Percentiles rank a stretch among this genome's conserved stretches.
Conservation (phyloP, 345 rosid species). For the Brassica rapa region DNA sequence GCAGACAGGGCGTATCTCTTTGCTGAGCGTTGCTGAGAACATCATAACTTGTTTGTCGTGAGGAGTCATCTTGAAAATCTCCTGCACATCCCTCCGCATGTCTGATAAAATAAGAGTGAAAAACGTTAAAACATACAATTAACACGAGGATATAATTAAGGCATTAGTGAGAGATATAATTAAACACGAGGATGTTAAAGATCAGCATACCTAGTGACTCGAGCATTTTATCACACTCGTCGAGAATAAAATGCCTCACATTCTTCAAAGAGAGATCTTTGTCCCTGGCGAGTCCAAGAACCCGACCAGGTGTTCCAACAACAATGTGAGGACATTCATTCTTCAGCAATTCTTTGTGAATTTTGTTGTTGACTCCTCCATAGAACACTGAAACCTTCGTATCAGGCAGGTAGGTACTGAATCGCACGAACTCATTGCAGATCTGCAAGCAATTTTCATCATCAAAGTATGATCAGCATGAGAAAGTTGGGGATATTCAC, state of each 20-base stretch:
- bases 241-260: slow-evolving; percentile 99
- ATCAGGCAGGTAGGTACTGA: slow-evolving; percentile 91
- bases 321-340: slow-evolving; percentile 99
- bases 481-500: too few relatives aligned
- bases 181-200: neutral
- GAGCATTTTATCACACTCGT: slow-evolving; percentile 99
- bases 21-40: slow-evolving; percentile 99
- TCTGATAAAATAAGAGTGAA: slow-evolving; percentile 58
- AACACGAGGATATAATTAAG: too few relatives aligned
- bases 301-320: slow-evolving; percentile 98
- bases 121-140: neutral
- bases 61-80: slow-evolving; percentile 99
- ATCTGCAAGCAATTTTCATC: slow-evolving; percentile 49
- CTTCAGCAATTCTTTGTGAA: slow-evolving; percentile 89
- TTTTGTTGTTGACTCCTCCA: slow-evolving; percentile 90
- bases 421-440: slow-evolving; percentile 96
- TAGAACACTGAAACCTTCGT: slow-evolving; percentile 93
- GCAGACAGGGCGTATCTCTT: slow-evolving; percentile 99
- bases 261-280: slow-evolving; percentile 48
- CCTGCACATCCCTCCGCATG: slow-evolving; percentile 98
- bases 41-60: slow-evolving; percentile 99
- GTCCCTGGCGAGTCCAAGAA: slow-evolving; percentile 55
- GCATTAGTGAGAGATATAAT: neutral
- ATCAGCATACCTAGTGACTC: slow-evolving; percentile 79
- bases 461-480: neutral